phyloP scores from a whole-genome alignment of 441 rosid species.

The Mallotus repandus region DNA sequence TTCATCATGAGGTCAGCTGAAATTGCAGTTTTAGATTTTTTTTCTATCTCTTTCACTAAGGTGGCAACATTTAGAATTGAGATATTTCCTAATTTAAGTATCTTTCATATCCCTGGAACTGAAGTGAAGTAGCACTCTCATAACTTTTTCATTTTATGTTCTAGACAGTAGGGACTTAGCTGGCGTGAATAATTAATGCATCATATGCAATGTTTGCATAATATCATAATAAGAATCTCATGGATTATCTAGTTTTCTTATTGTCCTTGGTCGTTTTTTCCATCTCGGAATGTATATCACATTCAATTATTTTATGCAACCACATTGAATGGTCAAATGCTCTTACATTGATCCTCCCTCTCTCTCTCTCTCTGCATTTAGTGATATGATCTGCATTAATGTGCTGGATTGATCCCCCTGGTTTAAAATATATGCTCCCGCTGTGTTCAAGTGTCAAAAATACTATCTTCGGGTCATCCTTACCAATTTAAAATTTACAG shows the following conservation, averaged over 20 bases:
- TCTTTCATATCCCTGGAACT: neutral
- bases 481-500: slow-evolving; percentile 34
- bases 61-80: neutral
- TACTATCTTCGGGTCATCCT: slow-evolving; percentile 15
- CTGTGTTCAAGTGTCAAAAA: slow-evolving; percentile 14
- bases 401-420: neutral
- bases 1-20: slow-evolving; percentile 62
- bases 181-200: neutral
- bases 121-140: neutral
- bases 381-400: no score
- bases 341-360: neutral
- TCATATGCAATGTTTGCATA: neutral
- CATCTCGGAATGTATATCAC: neutral
- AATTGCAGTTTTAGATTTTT: neutral
- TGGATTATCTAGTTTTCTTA: neutral
- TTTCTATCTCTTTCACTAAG: neutral
- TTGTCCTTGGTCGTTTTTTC: no score
- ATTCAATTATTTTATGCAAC: neutral
- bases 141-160: neutral
- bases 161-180: neutral
- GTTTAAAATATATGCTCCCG: neutral
- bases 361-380: neutral
- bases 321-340: neutral
- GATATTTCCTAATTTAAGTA: neutral
- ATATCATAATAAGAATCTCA: neutral